A percentile compares a stretch with the other conserved stretches of the same genome.
Evolutionary conservation across 345 rosid species (phyloP).

Genomic region (Salix dunnii): DNA sequence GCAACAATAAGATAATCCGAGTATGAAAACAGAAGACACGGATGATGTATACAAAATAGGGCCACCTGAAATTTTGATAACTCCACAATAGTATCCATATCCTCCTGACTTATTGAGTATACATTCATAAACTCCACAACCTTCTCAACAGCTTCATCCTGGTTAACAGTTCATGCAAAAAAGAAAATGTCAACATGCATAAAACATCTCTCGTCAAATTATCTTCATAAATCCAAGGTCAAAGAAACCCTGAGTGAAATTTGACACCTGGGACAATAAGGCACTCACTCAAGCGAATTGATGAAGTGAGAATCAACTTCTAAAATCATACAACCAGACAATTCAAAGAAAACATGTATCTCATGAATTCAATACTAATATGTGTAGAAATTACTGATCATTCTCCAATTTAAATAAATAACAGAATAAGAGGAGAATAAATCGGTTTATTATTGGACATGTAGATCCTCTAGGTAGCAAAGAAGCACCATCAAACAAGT

Average conservation of each 20-base stretch:
- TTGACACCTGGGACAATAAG: background rate
- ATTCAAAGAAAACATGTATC: background rate
- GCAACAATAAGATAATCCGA: constrained; percentile 4
- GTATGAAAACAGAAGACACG: background rate
- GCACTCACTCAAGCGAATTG: background rate
- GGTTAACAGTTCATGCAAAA: constrained; percentile 19
- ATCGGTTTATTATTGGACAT: background rate
- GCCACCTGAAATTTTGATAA: constrained; percentile 77
- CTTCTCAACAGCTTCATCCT: constrained; percentile 89
- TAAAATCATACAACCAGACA: background rate
- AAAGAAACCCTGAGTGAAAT: background rate
- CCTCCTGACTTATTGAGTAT: constrained; percentile 89
- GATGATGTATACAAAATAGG: background rate
- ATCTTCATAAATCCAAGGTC: background rate
- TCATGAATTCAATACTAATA: background rate
- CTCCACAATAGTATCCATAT: constrained; percentile 71
- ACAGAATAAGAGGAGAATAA: background rate
- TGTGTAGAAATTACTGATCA: background rate
- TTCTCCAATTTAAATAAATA: background rate
- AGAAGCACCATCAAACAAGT: too few relatives aligned
- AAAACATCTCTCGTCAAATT: background rate
- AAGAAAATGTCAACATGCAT: background rate
- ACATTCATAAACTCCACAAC: constrained; percentile 85
- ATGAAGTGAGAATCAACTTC: background rate
- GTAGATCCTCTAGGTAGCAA: too few relatives aligned